Evolutionary conservation across 1,284 basidiomycete genomes (phyloP).

Genomic region (Cryptococcus sp.): DNA sequence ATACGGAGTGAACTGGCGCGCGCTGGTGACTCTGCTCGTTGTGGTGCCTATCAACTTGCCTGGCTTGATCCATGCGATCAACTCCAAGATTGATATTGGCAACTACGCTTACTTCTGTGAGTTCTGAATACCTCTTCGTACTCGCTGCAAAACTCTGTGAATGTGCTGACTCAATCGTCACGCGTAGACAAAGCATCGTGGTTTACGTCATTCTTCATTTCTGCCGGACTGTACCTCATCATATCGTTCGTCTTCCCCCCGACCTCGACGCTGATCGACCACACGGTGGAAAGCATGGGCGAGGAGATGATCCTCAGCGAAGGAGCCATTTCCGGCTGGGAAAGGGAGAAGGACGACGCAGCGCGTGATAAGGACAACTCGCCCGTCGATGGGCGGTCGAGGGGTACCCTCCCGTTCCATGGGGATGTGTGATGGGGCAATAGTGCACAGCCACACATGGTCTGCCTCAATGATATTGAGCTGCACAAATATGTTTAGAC

Average conservation of each 20-base stretch:
- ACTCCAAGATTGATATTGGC: slow-evolving; percentile 38
- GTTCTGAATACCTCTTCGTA: slow-evolving; percentile 1
- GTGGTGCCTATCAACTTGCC: slow-evolving; percentile 47
- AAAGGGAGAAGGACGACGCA: slow-evolving; percentile 23
- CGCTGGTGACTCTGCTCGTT: slow-evolving; percentile 35
- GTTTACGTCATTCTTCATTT: slow-evolving; percentile 42
- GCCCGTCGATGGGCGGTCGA: too few relatives aligned
- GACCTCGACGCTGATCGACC: slow-evolving; percentile 30
- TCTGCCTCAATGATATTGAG: too few relatives aligned
- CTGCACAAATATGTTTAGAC: too few relatives aligned
- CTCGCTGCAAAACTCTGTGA: not conserved
- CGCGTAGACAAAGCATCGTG: slow-evolving; percentile 37
- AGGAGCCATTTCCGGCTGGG: slow-evolving; percentile 1
- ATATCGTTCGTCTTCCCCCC: slow-evolving; percentile 36
- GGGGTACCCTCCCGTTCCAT: too few relatives aligned
- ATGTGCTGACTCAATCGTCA: not conserved
- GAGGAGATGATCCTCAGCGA: slow-evolving; percentile 23
- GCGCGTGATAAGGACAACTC: not conserved
- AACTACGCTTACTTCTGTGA: slow-evolving; percentile 45
- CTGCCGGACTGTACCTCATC: slow-evolving; percentile 29
- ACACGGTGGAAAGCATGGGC: slow-evolving; percentile 41
- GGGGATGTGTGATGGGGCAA: too few relatives aligned
- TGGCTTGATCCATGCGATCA: slow-evolving; percentile 45
- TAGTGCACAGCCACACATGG: too few relatives aligned
- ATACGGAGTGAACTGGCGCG: slow-evolving; percentile 47